Base-by-base conservation (phyloP, 2,329 filamentous ascomycete genomes). In the Blumeriella jaapii region DNA sequence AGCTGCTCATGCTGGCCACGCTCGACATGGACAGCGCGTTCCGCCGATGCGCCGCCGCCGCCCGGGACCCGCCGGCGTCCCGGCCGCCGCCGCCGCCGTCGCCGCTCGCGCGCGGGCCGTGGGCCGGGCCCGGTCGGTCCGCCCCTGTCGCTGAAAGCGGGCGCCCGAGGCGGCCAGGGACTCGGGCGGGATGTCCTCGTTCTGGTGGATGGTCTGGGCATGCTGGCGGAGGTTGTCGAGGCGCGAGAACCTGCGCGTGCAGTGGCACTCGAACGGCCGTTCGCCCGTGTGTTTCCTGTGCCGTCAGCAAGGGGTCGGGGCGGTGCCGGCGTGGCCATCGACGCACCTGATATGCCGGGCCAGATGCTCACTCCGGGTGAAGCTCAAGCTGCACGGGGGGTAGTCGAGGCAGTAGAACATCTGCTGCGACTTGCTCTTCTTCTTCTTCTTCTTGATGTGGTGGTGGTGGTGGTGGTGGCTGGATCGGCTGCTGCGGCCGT, bases 361-460 rank as follows among this genome's bases (percentile, higher is more conserved):
- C 41, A 98, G 61, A 64, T 98, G 91, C 57, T 98, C 91, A 54
- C 89, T 96, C 43, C 91, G 69, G 0, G 91, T 96, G 56, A 98
- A 98, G 59, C 86, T 95, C 39, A 98, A 60, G 52, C 80, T 87
- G 60, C 91, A 98, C 3, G 87, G 87, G 16, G 89, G 89, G 50
- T 85, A 96, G 19, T 94, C 86, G 3, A 82, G 93, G 61, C 91
- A 98, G 60, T 89, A 95, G 60, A 98, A 98, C 29, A 85, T n/a
- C n/a, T n/a, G 76, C 58, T 95, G 86, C 0, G 86, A 85, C 60
- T 94, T 94, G 63, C 94, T 95, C 71, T 95, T 96, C 63, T 93
- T 93, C 34, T 71, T 78, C 6, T n/a, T n/a, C n/a, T n/a, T n/a
- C n/a, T n/a, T n/a, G n/a, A n/a, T n/a, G n/a, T n/a, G n/a, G n/a